Percentiles rank a stretch among this genome's conserved stretches.
These are phyloP conservation scores for Calonectria multiphialidica DNA, from an alignment of 2,329 filamentous ascomycete species.

Conservation along the genomic window DNA sequence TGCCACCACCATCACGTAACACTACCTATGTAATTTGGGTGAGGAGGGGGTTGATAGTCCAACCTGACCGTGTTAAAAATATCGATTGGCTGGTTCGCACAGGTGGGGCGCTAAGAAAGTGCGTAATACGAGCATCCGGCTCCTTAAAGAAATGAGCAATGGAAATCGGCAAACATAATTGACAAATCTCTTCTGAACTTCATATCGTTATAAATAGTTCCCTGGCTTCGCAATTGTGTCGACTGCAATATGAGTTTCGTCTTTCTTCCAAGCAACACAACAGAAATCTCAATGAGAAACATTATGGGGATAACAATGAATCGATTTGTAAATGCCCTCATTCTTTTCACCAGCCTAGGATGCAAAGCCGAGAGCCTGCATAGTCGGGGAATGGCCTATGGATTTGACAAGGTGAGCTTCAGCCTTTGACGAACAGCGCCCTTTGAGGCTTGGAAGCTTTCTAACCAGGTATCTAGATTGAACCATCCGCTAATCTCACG, in stretches of 20 bases:
- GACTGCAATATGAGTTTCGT: neutral
- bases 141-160: neutral
- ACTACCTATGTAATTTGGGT: neutral
- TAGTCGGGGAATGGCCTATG: constrained; percentile 35
- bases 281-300: neutral
- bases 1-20: neutral
- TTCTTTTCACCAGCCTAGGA: constrained; percentile 35
- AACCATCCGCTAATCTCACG: constrained; percentile 45
- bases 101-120: neutral
- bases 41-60: neutral
- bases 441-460: constrained; percentile 23
- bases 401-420: constrained; percentile 30
- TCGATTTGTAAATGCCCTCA: constrained; percentile 21
- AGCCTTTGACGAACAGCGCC: constrained; percentile 28
- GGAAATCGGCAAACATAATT: neutral
- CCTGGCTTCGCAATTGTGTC: neutral
- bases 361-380: constrained; percentile 33
- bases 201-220: constrained; percentile 12
- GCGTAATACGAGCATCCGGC: neutral
- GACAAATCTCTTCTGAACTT: neutral
- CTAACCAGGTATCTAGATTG: constrained; percentile 39
- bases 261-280: neutral
- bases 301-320: constrained; percentile 20
- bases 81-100: constrained; percentile 13
- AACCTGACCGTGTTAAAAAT: neutral